Evolutionary conservation across 495 filamentous ascomycete species (phyloP).

Genomic region (Thermothielavioides terrestris): DNA sequence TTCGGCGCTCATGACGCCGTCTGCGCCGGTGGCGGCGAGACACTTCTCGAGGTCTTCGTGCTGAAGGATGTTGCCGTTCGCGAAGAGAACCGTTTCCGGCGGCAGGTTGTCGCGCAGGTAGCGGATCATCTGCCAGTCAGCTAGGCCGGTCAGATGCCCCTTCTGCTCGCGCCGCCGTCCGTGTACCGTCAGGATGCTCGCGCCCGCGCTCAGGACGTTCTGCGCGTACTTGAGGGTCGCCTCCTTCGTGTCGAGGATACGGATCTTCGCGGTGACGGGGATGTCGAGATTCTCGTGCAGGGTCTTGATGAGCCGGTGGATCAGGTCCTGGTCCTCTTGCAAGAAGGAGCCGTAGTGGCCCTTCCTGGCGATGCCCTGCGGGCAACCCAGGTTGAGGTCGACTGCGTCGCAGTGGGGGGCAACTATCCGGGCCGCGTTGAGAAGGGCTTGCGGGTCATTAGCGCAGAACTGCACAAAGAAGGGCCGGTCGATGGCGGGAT

Average conservation of each 20-base stretch:
- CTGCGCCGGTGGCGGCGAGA: slow-evolving; percentile 74
- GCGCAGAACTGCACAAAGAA: slow-evolving; percentile 96
- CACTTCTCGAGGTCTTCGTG: slow-evolving; percentile 73
- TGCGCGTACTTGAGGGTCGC: slow-evolving; percentile 81
- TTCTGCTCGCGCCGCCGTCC: slow-evolving; percentile 86
- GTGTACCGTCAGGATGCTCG: slow-evolving; percentile 88
- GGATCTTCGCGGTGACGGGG: slow-evolving; percentile 91
- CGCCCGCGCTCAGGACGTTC: slow-evolving; percentile 80
- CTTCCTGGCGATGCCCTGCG: slow-evolving; percentile 84
- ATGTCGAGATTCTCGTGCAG: slow-evolving; percentile 64
- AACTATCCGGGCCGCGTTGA: slow-evolving; percentile 66
- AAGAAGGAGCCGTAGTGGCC: slow-evolving; percentile 91
- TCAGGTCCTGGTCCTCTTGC: slow-evolving; percentile 83
- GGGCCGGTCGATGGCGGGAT: slow-evolving; percentile 71
- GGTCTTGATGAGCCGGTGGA: slow-evolving; percentile 67
- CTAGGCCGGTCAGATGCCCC: slow-evolving; percentile 88
- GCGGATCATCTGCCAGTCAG: slow-evolving; percentile 78
- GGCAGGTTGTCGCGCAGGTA: slow-evolving; percentile 80
- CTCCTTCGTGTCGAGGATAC: slow-evolving; percentile 80
- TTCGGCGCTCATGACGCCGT: slow-evolving; percentile 93
- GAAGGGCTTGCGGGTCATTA: slow-evolving; percentile 70
- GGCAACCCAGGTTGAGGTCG: slow-evolving; percentile 96
- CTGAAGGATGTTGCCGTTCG: slow-evolving; percentile 89
- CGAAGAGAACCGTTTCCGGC: slow-evolving; percentile 82
- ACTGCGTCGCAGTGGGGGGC: slow-evolving; percentile 87